These are phyloP conservation scores for Stentor coeruleus DNA, from an alignment of 73 alveolate genomes.

Conservation along the genomic window DNA sequence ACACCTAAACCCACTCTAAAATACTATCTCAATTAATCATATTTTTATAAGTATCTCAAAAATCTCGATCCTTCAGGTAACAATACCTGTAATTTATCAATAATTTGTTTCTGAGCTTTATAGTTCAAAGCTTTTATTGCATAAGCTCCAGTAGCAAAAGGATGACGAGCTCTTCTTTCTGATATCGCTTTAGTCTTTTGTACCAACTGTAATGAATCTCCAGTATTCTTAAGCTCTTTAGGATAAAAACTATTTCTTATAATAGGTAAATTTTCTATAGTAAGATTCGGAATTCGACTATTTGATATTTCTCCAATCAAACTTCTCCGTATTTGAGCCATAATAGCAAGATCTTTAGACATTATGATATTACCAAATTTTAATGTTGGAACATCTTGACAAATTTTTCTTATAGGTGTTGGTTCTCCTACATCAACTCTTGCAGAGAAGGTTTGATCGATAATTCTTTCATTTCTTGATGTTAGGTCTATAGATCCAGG, in stretches of 20 bases:
- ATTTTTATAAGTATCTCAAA: background rate
- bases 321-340: constrained; percentile 17
- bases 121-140: background rate
- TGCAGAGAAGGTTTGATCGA: constrained; percentile 2
- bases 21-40: too few species aligned
- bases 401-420: background rate
- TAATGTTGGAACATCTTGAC: background rate
- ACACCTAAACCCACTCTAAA: too few species aligned
- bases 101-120: background rate
- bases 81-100: background rate
- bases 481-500: background rate
- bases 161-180: constrained; percentile 13
- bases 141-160: constrained; percentile 16
- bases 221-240: background rate
- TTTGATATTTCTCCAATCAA: background rate
- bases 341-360: constrained; percentile 11
- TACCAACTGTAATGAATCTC: background rate
- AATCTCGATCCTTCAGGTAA: constrained; percentile 23
- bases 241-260: background rate
- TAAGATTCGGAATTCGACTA: background rate
- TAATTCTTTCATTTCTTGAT: background rate
- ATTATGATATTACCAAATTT: background rate
- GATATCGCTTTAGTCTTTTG: background rate
- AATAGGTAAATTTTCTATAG: background rate
- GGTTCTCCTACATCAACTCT: background rate